Percentiles rank a stretch among this genome's conserved stretches.
Conservation (phyloP, 192 early-diverging fungal species). For the Coemansia sp. region DNA sequence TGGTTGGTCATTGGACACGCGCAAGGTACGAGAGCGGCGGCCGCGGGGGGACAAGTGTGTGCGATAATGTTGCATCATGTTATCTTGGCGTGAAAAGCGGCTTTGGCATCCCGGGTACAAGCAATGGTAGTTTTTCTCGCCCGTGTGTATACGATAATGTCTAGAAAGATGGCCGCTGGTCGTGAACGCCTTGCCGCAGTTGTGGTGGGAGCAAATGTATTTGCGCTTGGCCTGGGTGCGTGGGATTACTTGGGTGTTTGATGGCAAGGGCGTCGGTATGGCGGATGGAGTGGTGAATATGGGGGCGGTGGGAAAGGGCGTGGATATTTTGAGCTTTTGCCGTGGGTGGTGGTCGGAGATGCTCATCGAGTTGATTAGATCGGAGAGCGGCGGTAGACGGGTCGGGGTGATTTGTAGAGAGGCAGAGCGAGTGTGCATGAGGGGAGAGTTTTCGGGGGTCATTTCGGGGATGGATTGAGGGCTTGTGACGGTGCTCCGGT, state of each 20-base stretch:
- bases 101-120: constrained; percentile 60
- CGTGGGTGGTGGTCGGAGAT: too few relatives aligned
- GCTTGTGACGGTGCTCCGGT: background rate
- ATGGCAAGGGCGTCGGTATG: background rate
- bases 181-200: constrained; percentile 73
- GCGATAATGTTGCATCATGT: constrained; percentile 79
- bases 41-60: constrained; percentile 67
- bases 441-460: constrained; percentile 12
- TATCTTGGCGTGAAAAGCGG: constrained; percentile 71
- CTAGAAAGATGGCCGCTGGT: constrained; percentile 76
- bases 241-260: background rate
- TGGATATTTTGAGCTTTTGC: background rate
- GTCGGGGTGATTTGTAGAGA: constrained; percentile 17
- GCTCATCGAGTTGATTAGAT: constrained; percentile 20
- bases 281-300: background rate
- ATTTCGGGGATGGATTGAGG: constrained; percentile 13
- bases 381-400: constrained; percentile 23
- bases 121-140: constrained; percentile 70
- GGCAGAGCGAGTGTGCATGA: constrained; percentile 8
- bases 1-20: background rate
- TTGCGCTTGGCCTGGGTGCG: constrained; percentile 55
- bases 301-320: background rate
- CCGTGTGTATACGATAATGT: constrained; percentile 72
- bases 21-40: constrained; percentile 18
- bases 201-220: constrained; percentile 59